Conservation (phyloP, 257 asterid genomes). For the Mitragyna speciosa region DNA sequence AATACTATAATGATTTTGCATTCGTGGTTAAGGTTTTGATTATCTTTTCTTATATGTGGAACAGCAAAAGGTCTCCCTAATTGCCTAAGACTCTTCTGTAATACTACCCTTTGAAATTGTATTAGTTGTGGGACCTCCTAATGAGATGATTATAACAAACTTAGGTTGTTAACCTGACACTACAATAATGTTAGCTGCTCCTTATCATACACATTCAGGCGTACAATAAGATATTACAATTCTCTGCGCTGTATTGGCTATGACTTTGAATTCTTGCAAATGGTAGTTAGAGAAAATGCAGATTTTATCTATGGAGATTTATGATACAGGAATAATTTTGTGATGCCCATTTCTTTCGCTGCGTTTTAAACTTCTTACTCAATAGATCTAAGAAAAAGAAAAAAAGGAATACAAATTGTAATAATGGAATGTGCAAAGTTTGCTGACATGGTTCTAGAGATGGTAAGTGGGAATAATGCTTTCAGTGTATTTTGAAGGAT, state of each 20-base stretch:
- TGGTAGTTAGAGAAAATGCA: neutral
- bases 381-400: neutral
- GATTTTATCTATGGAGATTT: neutral
- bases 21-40: conserved; percentile 2
- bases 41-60: neutral
- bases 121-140: conserved; percentile 18
- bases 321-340: neutral
- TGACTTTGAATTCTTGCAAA: neutral
- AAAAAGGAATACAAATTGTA: no score
- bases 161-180: neutral
- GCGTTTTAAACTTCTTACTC: neutral
- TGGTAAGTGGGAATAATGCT: conserved; percentile 4
- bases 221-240: neutral
- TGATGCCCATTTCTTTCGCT: neutral
- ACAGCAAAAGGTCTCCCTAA: neutral
- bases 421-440: neutral
- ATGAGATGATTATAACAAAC: neutral
- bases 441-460: neutral
- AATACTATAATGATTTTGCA: neutral
- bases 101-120: neutral
- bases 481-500: neutral
- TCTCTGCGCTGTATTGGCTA: neutral
- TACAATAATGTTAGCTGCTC: neutral
- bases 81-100: neutral
- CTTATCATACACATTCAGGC: neutral